Evolutionary conservation across 441 rosid species (phyloP), one percentile per base, ranked within the genome.

Genomic region (Euphorbia celastroides): DNA sequence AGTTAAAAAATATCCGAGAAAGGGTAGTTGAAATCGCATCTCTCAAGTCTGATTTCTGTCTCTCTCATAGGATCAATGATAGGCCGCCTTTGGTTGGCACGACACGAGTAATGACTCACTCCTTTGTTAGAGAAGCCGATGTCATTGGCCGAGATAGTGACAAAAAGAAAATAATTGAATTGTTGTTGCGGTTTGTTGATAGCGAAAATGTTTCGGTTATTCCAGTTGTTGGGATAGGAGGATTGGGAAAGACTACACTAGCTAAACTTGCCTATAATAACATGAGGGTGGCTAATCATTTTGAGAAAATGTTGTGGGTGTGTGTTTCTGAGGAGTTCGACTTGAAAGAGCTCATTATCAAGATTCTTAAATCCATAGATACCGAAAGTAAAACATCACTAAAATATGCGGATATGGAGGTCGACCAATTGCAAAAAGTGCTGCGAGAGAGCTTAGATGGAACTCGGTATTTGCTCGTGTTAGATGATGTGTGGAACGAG

Each of bases 221-320:
- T 41, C 36, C 70, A 2, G 19, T 71, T 17, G 75, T 71, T 20
- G 75, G 75, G 22, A 59, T 65, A 0, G 75, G 67, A 4, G 75
- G 70, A 14, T 28, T 65, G 13, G 74, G 66, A 5, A 65, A 71
- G 64, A 64, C 65, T 19, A 42, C 69, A n/a, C 65, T 62, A 27
- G 74, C 78, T 27, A 68, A 70, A n/a, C 8, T 57, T 25, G 66
- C 66, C n/a, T 60, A 59, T 46, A 66, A 71, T 27, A 66, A 71
- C 42, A 2, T 11, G 5, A 48, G 42, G 44, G 57, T 64, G 32
- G 26, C 8, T 5, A 23, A 23, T 19, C 62, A 57, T 57, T 70
- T 70, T 57, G 58, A 62, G 38, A 22, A 28, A 2, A 66, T 22
- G 13, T 30, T 75, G 48, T 51, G 69, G 74, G 62, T 56, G 0